Percentiles rank a stretch among this genome's conserved stretches.
Evolutionary conservation across 805 yeast species (phyloP).

Genomic region (Barnettozyma populi): DNA sequence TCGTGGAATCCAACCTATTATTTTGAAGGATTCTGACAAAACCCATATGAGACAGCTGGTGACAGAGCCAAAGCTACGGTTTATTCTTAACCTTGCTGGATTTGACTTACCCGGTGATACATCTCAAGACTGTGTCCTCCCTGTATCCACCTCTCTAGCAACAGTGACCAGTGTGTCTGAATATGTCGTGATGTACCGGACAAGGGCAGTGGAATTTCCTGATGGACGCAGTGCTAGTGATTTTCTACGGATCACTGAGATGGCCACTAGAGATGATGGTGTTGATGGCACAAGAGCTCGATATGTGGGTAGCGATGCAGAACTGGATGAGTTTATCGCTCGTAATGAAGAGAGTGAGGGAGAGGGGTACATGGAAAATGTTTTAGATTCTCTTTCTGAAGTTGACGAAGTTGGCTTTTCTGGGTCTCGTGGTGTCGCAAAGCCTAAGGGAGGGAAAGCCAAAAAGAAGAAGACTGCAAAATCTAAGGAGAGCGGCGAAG

Average conservation of each 20-base stretch:
- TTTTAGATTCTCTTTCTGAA: conserved; percentile 15
- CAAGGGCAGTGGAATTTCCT: conserved; percentile 30
- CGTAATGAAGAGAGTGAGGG: conserved; percentile 30
- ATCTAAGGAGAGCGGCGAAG: conserved; percentile 1
- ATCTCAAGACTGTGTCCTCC: conserved; percentile 37
- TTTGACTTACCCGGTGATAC: conserved; percentile 37
- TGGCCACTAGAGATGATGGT: conserved; percentile 28
- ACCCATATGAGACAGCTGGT: conserved; percentile 28
- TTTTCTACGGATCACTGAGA: conserved; percentile 24
- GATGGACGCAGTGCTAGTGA: conserved; percentile 31
- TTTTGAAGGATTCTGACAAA: conserved; percentile 19
- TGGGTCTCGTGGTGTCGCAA: conserved; percentile 20
- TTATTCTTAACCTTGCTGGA: conserved; percentile 42
- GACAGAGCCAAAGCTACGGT: conserved; percentile 44
- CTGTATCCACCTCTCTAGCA: conserved; percentile 26
- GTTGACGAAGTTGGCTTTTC: conserved; percentile 3
- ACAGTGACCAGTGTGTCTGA: conserved; percentile 31
- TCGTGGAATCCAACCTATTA: conserved; percentile 10
- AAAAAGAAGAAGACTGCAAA: conserved; percentile 8
- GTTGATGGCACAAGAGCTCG: conserved; percentile 30
- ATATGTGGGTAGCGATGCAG: conserved; percentile 33
- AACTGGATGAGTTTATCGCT: conserved; percentile 27
- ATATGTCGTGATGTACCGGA: conserved; percentile 38
- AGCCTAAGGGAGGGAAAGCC: conserved; percentile 10
- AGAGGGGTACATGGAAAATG: conserved; percentile 25